Base-by-base conservation (phyloP, 331 rosid species). In the Saraca asoca region DNA sequence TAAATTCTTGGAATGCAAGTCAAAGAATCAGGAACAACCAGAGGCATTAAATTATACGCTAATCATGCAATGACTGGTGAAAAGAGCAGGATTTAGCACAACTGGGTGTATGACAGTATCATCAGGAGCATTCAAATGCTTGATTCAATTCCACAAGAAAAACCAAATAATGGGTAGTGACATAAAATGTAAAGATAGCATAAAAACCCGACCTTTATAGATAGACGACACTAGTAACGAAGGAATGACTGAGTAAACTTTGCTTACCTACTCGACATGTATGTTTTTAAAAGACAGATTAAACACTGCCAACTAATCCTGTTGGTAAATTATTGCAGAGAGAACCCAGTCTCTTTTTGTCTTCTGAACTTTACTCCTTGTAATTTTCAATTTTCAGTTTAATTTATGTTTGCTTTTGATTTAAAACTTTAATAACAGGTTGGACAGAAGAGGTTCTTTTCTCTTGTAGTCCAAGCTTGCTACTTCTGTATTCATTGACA, bases 241-340 rank as follows among this genome's bases (percentile, higher is more conserved):
- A 1, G 31, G 31, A 24, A 24, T 24, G 31, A 24, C 31, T 24
- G 31, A 24, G 31, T 24, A 53, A 2, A 31, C 61, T 69, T 70
- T 58, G 74, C 70, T 70, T 86, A 86, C 91, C 88, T 86, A 85
- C 88, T 56, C 70, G 91, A 81, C 86, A 86, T 84, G 82, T 78
- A 82, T 86, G 90, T 85, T 76, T 86, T 87, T 83, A 86, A 84
- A 85, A 79, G 78, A 79, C 81, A 62, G 65, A 76, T 81, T 83
- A 87, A 87, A 90, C 10, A 86, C 85, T 79, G 88, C 93, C 95
- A 90, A 86, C 99, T 88, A 89, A 96, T 84, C 89, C 80, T 83
- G 85, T 74, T 87, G 85, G 72, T 67, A 77, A 84, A 86, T 90
- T 81, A 86, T 90, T 94, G 85, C 88, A 62, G 58, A 24, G 31